These are phyloP conservation scores for Acarospora socialis DNA, from an alignment of 2,329 filamentous ascomycete genomes.

Conservation along the genomic window DNA sequence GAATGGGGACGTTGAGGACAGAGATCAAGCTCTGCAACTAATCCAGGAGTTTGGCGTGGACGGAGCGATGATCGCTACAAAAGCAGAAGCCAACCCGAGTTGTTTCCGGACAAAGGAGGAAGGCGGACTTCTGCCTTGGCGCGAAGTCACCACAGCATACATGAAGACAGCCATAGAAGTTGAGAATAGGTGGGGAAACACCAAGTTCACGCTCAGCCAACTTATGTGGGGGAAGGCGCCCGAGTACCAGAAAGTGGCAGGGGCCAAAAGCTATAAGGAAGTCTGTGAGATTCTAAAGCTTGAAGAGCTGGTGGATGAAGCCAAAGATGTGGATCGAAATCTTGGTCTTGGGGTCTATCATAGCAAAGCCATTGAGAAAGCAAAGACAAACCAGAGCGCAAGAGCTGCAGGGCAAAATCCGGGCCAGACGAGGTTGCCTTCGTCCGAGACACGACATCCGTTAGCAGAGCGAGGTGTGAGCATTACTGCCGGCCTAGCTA, in stretches of 20 bases:
- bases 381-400: conserved; percentile 18
- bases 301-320: conserved; percentile 47
- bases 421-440: too few species aligned
- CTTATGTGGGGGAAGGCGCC: conserved; percentile 69
- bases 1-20: conserved; percentile 78
- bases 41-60: conserved; percentile 72
- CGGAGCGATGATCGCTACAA: conserved; percentile 92
- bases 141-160: conserved; percentile 63
- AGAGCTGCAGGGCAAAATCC: conserved; percentile 10
- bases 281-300: conserved; percentile 52
- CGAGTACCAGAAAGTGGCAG: conserved; percentile 46
- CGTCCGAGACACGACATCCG: too few species aligned
- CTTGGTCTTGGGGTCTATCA: conserved; percentile 43
- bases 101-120: conserved; percentile 60
- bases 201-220: conserved; percentile 77
- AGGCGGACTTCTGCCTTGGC: conserved; percentile 61
- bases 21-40: conserved; percentile 57
- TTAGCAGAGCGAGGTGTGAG: too few species aligned
- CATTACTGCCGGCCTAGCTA: too few species aligned
- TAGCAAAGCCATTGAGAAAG: conserved; percentile 31
- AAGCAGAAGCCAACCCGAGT: conserved; percentile 81
- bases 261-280: conserved; percentile 56
- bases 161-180: conserved; percentile 57
- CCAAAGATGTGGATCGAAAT: conserved; percentile 49
- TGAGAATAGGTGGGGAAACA: conserved; percentile 81